Base-by-base conservation (phyloP, 495 filamentous ascomycete species). In the Penicillium lagena region DNA sequence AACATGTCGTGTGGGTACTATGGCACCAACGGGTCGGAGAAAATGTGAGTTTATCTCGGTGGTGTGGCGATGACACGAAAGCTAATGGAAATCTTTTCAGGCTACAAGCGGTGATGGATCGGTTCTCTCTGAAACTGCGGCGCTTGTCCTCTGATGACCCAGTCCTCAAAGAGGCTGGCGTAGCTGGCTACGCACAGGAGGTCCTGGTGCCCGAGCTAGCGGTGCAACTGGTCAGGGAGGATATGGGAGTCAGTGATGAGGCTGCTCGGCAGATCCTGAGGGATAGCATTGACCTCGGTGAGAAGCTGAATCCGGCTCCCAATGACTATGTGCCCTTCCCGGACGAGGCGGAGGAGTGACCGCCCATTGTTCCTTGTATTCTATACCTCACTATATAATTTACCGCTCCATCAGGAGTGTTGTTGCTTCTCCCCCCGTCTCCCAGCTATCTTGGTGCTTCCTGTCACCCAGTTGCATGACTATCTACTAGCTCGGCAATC, bases 131-230 rank as follows among this genome's bases (percentile, higher is more conserved):
- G 4, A 63, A 78, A 37, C 62, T 96, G 12, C 78, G 82, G 29
- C 75, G 79, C 46, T 67, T 83, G 35, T 78, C 84, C 8, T 60
- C 76, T 12, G 70, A 72, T 39, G 90, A 96, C 60, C 66, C 68
- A 33, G 68, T 94, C 10, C 72, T 95, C 37, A 79, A 85, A 9
- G 71, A 73, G 0, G 73, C 84, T 17, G 87, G 89, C 9, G 73
- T 87, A 27, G 80, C 79, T 11, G 78, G 75, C 12, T 98, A 87
- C 52, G 78, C 96, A 7, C 89, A 96, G 63, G 70, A 73, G 0
- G 93, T 97, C 3, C 66, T 96, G 35, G 89, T 95, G 11, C 90
- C 90, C 0, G 93, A 98, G 59, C 60, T 96, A 39, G 79, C 85
- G 5, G 71, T 87, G 2, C 64, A 68, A 49, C 73, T 98, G 12